Percentiles rank a stretch among this genome's conserved stretches.
Evolutionary conservation across 2,329 filamentous ascomycete genomes (phyloP).

Genomic region (Davidsoniella neocaledoniae): DNA sequence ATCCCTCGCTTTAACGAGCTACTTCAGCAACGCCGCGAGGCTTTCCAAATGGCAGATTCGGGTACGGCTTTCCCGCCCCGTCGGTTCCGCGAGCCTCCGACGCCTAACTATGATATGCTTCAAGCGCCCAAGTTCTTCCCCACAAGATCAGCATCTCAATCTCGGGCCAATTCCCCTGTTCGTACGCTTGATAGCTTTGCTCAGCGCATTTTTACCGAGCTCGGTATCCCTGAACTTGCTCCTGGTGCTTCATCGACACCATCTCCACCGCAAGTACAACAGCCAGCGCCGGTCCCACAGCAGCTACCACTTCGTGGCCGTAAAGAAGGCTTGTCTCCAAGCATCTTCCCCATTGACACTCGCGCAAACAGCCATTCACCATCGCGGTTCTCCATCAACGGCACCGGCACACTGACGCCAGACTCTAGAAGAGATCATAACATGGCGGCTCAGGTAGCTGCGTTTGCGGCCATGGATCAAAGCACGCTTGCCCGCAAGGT

Average conservation of each 20-base stretch:
- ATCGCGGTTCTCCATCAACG: not conserved
- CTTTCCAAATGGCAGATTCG: slow-evolving; percentile 43
- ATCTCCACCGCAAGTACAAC: slow-evolving; percentile 29
- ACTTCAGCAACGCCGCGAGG: slow-evolving; percentile 46
- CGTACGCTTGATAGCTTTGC: slow-evolving; percentile 43
- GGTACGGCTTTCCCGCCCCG: slow-evolving; percentile 24
- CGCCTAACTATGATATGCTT: slow-evolving; percentile 13
- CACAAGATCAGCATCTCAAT: slow-evolving; percentile 25
- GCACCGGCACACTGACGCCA: slow-evolving; percentile 3
- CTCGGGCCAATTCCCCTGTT: slow-evolving; percentile 31
- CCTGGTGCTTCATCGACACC: not conserved
- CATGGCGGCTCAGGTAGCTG: slow-evolving; percentile 35
- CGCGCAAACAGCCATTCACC: slow-evolving; percentile 3
- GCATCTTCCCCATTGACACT: slow-evolving; percentile 5
- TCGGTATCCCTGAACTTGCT: slow-evolving; percentile 30
- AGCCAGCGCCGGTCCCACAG: not conserved
- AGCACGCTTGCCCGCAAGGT: slow-evolving; percentile 40
- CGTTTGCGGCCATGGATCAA: slow-evolving; percentile 48
- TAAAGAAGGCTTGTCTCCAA: slow-evolving; percentile 23
- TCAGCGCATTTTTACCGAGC: slow-evolving; percentile 43
- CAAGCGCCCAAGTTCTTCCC: slow-evolving; percentile 13
- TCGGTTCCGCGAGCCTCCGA: slow-evolving; percentile 11
- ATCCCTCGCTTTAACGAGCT: slow-evolving; percentile 60
- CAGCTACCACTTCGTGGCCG: slow-evolving; percentile 22
- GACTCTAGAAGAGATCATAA: slow-evolving; percentile 6